Evolutionary conservation across 108 stramenopile species (phyloP).

Genomic region (Epithemia pelagica): DNA sequence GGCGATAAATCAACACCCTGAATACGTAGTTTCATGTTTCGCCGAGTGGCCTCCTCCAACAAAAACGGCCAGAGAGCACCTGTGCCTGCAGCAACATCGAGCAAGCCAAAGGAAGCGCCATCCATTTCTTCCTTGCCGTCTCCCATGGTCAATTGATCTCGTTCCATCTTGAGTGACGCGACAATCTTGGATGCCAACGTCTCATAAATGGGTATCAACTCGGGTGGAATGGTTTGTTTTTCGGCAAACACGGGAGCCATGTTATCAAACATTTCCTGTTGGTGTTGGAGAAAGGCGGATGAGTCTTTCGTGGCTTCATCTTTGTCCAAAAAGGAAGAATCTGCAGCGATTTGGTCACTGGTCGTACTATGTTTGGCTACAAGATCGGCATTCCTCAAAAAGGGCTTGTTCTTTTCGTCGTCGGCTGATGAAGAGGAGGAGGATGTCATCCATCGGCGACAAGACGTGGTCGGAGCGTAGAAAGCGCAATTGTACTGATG

Average conservation of each 20-base stretch:
- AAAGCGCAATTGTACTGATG: too few species aligned
- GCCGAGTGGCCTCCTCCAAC: constrained; percentile 19
- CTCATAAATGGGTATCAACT: constrained; percentile 6
- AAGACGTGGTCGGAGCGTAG: too few species aligned
- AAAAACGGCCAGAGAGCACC: constrained; percentile 23
- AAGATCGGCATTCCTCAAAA: too few species aligned
- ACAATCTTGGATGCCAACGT: background rate
- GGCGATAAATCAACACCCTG: constrained; percentile 23
- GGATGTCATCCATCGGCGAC: too few species aligned
- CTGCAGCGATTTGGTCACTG: too few species aligned
- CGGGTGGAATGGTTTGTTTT: constrained; percentile 9
- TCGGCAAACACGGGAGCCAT: constrained; percentile 10
- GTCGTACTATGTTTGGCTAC: too few species aligned
- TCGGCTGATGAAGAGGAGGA: too few species aligned
- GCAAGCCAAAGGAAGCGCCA: constrained; percentile 6
- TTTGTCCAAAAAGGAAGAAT: too few species aligned
- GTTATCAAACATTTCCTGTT: constrained; percentile 10
- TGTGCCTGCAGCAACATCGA: constrained; percentile 35
- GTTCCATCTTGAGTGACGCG: background rate
- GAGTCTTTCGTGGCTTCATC: too few species aligned
- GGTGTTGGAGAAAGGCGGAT: constrained; percentile 6
- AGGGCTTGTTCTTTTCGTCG: too few species aligned
- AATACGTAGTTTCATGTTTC: constrained; percentile 14
- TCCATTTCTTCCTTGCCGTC: background rate
- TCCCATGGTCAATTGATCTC: background rate